Evolutionary conservation across 768 basidiomycete genomes (phyloP).

Genomic region (Hortiboletus flavorubellus): DNA sequence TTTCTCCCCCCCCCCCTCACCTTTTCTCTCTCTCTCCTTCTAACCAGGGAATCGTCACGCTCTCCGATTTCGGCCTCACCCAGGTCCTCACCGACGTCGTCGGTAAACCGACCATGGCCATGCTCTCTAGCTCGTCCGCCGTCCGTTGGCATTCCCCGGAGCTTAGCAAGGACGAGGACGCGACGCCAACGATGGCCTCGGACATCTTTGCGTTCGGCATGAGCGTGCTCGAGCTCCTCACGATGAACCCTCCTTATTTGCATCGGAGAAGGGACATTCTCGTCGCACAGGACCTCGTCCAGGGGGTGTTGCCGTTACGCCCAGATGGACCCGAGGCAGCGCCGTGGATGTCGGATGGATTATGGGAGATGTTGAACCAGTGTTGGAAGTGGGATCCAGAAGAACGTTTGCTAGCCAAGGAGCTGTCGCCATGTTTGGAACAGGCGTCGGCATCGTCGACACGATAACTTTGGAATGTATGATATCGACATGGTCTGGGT

Average conservation of each 20-base stretch:
- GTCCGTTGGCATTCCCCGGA: slow-evolving; percentile 65
- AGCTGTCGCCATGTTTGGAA: slow-evolving; percentile 27
- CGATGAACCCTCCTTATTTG: slow-evolving; percentile 48
- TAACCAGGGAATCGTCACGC: slow-evolving; percentile 47
- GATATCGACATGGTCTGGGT: background rate
- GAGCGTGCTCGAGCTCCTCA: slow-evolving; percentile 57
- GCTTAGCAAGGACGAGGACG: slow-evolving; percentile 43
- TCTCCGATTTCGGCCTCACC: slow-evolving; percentile 65
- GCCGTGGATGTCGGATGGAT: slow-evolving; percentile 42
- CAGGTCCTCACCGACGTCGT: slow-evolving; percentile 58
- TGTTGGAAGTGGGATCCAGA: slow-evolving; percentile 45
- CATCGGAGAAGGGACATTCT: slow-evolving; percentile 47
- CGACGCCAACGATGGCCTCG: slow-evolving; percentile 42
- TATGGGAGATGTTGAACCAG: slow-evolving; percentile 44
- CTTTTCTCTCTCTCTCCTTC: background rate
- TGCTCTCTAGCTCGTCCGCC: slow-evolving; percentile 43
- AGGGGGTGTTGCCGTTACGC: slow-evolving; percentile 39
- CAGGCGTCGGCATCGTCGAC: slow-evolving; percentile 1
- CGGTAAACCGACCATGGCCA: slow-evolving; percentile 43
- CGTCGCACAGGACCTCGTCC: slow-evolving; percentile 45
- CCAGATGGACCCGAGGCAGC: slow-evolving; percentile 36
- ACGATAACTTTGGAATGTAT: background rate
- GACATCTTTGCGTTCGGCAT: slow-evolving; percentile 61
- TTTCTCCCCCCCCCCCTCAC: background rate
- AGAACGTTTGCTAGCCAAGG: slow-evolving; percentile 40